Evolutionary conservation across 805 yeast species (phyloP).

Genomic region (Monosporozyma solicola): DNA sequence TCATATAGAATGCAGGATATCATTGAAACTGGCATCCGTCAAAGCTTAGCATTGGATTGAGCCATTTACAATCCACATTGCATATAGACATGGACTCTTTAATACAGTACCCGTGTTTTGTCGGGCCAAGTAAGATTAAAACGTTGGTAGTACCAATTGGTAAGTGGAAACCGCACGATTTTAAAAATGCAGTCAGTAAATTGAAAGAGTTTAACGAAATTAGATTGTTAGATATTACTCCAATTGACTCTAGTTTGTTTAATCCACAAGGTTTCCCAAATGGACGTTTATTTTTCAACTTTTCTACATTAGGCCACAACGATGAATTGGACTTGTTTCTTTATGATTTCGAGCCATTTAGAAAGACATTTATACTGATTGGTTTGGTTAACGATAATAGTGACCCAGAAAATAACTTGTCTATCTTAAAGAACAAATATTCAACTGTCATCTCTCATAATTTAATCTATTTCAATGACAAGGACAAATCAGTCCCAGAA

Average conservation of each 20-base stretch:
- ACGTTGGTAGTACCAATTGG: constrained; percentile 64
- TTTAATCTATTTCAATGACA: constrained; percentile 15
- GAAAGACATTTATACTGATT: constrained; percentile 62
- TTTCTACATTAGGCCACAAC: constrained; percentile 32
- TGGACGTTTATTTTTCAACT: constrained; percentile 61
- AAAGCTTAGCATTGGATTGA: not conserved
- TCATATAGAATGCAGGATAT: not conserved
- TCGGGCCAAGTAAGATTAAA: constrained; percentile 58
- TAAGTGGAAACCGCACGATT: constrained; percentile 33
- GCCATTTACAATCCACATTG: no score
- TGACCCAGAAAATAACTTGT: constrained; percentile 24
- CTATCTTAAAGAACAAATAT: constrained; percentile 31
- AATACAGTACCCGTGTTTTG: constrained; percentile 24
- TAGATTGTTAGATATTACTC: constrained; percentile 65
- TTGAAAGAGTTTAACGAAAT: constrained; percentile 51
- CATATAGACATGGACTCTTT: constrained; percentile 7
- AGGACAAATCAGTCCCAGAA: constrained; percentile 1
- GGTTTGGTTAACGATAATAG: constrained; percentile 33
- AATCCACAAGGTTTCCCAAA: constrained; percentile 80
- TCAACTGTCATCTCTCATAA: constrained; percentile 26
- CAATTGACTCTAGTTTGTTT: constrained; percentile 50
- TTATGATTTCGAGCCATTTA: constrained; percentile 83
- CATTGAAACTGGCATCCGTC: not conserved
- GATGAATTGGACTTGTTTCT: constrained; percentile 56
- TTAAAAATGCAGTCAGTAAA: constrained; percentile 33